Evolutionary conservation across 495 filamentous ascomycete genomes (phyloP).

Genomic region (Podospora bellae-mahoneyi): DNA sequence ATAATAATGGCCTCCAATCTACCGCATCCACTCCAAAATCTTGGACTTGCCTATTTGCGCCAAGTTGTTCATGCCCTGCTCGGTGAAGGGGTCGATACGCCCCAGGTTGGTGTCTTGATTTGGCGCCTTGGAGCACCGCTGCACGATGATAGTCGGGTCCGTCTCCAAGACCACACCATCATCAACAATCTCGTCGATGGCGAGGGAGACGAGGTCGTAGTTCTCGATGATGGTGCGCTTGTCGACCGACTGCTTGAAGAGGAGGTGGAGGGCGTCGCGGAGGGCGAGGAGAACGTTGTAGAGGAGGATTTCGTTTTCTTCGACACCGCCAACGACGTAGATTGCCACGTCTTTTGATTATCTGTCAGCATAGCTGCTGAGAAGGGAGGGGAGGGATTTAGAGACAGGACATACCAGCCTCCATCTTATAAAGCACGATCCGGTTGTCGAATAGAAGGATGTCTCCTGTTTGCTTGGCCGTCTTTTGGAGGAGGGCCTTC

Average conservation of each 20-base stretch:
- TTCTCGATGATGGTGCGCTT: conserved; percentile 97
- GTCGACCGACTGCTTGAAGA: conserved; percentile 94
- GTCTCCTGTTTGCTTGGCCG: conserved; percentile 88
- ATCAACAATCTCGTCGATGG: conserved; percentile 94
- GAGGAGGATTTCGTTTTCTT: conserved; percentile 95
- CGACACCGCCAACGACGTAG: conserved; percentile 78
- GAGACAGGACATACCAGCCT: conserved; percentile 47
- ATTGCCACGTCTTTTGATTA: conserved; percentile 72
- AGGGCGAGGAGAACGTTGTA: conserved; percentile 89
- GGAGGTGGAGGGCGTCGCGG: conserved; percentile 80
- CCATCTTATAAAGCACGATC: conserved; percentile 94
- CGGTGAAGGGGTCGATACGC: conserved; percentile 82
- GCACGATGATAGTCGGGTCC: conserved; percentile 87
- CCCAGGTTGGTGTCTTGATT: conserved; percentile 86
- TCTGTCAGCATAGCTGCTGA: too few species aligned
- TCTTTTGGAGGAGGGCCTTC: conserved; percentile 93
- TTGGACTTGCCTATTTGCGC: conserved; percentile 95
- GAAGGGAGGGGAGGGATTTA: background rate
- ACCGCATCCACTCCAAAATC: conserved; percentile 84
- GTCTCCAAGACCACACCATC: conserved; percentile 97
- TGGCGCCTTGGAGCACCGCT: conserved; percentile 87
- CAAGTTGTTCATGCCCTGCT: conserved; percentile 92
- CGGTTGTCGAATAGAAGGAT: conserved; percentile 95
- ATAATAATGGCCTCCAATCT: conserved; percentile 43
- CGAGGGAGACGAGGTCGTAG: conserved; percentile 86